These are phyloP conservation scores for Magnaporthales sp. DNA, from an alignment of 2,329 filamentous ascomycete species.

Conservation along the genomic window DNA sequence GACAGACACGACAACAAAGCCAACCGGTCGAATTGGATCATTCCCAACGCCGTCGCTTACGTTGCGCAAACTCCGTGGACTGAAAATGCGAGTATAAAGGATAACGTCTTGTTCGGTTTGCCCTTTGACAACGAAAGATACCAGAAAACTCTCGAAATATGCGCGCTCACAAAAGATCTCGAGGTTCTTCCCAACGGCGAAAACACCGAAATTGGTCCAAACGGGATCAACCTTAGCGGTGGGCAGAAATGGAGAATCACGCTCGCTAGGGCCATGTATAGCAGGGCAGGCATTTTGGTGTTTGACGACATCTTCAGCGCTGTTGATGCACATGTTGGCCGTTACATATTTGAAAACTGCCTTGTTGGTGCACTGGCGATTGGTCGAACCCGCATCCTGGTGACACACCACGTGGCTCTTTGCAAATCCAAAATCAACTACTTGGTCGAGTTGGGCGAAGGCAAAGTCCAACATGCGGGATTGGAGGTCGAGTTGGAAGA, in stretches of 20 bases:
- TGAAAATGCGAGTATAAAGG: constrained; percentile 68
- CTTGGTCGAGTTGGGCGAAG: constrained; percentile 64
- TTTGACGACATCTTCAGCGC: constrained; percentile 81
- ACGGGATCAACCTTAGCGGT: constrained; percentile 76
- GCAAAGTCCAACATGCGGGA: constrained; percentile 55
- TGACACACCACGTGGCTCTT: constrained; percentile 71
- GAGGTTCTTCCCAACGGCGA: constrained; percentile 70
- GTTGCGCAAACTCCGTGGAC: constrained; percentile 80
- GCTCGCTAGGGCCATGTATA: constrained; percentile 73
- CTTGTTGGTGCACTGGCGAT: constrained; percentile 61
- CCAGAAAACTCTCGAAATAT: constrained; percentile 59
- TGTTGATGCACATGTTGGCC: constrained; percentile 75
- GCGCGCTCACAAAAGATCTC: constrained; percentile 67
- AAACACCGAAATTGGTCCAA: constrained; percentile 72
- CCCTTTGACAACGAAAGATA: constrained; percentile 64
- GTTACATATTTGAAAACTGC: constrained; percentile 70
- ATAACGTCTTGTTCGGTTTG: constrained; percentile 72
- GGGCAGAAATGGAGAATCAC: constrained; percentile 79
- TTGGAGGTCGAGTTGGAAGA: constrained; percentile 58
- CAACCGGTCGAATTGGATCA: constrained; percentile 57
- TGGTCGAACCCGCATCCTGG: constrained; percentile 66
- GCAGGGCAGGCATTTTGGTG: constrained; percentile 64
- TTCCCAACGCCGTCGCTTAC: constrained; percentile 61
- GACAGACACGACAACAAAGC: constrained; percentile 56
- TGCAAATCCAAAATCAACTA: constrained; percentile 65